These are phyloP conservation scores for Ceratocystis colombiana DNA, from an alignment of 2,329 filamentous ascomycete genomes.

Conservation along the genomic window DNA sequence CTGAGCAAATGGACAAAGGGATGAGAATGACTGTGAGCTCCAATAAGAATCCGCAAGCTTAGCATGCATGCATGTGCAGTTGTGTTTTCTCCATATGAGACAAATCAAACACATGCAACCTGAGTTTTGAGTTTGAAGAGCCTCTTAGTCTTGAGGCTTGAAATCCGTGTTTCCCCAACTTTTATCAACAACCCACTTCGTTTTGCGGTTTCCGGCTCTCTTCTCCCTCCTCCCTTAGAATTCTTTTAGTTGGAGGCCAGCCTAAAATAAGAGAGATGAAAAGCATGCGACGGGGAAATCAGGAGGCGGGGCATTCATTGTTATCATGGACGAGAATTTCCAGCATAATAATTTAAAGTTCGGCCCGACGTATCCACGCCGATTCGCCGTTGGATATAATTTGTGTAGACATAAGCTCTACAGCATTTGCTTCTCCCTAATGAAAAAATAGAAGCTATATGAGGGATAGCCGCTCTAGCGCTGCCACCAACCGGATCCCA, in stretches of 20 bases:
- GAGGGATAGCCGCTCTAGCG: background rate
- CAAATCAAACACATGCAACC: background rate
- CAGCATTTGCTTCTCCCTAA: background rate
- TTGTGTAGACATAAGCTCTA: background rate
- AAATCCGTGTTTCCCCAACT: background rate
- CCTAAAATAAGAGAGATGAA: background rate
- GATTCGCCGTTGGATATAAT: background rate
- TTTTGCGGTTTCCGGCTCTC: background rate
- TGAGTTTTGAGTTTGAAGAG: background rate
- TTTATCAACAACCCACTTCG: background rate
- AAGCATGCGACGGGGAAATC: background rate
- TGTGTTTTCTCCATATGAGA: background rate
- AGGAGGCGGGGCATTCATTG: background rate
- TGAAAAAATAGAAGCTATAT: background rate
- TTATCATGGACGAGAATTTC: background rate
- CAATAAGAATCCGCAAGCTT: background rate
- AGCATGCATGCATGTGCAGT: background rate
- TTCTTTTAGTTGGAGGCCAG: background rate
- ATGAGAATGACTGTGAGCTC: background rate
- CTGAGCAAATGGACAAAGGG: slow-evolving; percentile 3
- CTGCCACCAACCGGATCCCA: slow-evolving; percentile 10
- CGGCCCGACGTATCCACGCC: slow-evolving; percentile 13
- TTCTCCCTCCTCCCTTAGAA: background rate
- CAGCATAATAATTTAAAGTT: background rate
- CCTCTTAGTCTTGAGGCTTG: background rate